A percentile compares a stretch with the other conserved stretches of the same genome.
These are phyloP conservation scores for Dryas alaskensis DNA, from an alignment of 306 rosid genomes.

Conservation along the genomic window DNA sequence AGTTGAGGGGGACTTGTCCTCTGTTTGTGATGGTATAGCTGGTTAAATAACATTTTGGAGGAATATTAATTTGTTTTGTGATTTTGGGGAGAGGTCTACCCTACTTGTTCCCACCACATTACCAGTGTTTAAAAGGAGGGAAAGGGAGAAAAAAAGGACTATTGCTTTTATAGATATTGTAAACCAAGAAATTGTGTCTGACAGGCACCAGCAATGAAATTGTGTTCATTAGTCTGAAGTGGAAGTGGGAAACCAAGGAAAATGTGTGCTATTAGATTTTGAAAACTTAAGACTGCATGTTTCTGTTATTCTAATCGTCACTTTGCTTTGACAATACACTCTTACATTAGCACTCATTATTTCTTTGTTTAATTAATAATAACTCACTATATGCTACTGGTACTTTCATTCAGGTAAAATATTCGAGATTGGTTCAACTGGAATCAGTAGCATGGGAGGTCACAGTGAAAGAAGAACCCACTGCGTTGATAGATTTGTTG, in stretches of 20 bases:
- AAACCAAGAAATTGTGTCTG: background rate
- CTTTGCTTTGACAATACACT: background rate
- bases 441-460: conserved; percentile 95
- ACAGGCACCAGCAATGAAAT: background rate
- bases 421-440: conserved; percentile 92
- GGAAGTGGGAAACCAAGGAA: background rate
- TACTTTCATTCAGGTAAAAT: conserved; percentile 60
- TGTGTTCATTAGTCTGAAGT: background rate
- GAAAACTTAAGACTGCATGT: background rate
- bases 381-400: background rate
- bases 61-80: background rate
- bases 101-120: background rate
- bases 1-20: background rate
- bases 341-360: background rate
- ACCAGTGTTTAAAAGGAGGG: background rate
- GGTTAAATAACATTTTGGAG: background rate
- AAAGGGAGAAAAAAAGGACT: background rate
- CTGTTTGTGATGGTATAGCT: background rate
- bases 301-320: background rate
- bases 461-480: conserved; percentile 73
- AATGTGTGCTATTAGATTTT: background rate
- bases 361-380: background rate
- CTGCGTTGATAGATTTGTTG: conserved; percentile 66
- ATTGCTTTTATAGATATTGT: background rate
- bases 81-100: background rate